phyloP scores from a whole-genome alignment of 2,329 filamentous ascomycete species.

The Arthrobotrys megalospora region DNA sequence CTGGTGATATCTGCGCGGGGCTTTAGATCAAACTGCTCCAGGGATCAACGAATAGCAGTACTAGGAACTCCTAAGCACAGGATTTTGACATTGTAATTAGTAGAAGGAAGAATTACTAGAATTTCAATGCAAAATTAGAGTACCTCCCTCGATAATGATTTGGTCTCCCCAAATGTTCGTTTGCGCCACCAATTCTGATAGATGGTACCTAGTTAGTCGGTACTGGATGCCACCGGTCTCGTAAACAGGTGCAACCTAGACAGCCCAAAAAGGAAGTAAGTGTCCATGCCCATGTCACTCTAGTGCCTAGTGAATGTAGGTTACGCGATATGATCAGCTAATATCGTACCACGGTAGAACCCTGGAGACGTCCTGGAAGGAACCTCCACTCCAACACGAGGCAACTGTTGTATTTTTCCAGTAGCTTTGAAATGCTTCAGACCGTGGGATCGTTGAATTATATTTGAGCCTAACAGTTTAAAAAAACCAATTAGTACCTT shows the following conservation, averaged over 20 bases:
- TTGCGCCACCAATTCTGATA: no score
- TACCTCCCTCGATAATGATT: no score
- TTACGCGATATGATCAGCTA: neutral
- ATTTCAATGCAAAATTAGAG: no score
- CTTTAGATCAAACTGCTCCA: neutral
- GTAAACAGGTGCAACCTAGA: no score
- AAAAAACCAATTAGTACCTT: no score
- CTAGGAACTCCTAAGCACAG: neutral
- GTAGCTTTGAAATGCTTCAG: neutral
- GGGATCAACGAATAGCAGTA: neutral
- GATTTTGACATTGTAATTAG: neutral
- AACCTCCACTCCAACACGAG: slow-evolving; percentile 10
- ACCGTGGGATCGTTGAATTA: no score
- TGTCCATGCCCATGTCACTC: no score
- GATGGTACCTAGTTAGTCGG: no score
- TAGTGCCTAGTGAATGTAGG: neutral
- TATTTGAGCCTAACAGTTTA: no score
- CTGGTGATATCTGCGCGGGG: neutral
- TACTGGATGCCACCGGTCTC: no score
- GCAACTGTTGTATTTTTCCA: slow-evolving; percentile 7
- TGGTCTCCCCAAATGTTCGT: no score
- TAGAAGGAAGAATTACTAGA: neutral
- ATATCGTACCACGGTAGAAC: neutral
- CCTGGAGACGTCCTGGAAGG: neutral
- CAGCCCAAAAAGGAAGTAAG: neutral